Evolutionary conservation across 108 stramenopile genomes (phyloP).

Genomic region (Cafeteria roenbergensis): DNA sequence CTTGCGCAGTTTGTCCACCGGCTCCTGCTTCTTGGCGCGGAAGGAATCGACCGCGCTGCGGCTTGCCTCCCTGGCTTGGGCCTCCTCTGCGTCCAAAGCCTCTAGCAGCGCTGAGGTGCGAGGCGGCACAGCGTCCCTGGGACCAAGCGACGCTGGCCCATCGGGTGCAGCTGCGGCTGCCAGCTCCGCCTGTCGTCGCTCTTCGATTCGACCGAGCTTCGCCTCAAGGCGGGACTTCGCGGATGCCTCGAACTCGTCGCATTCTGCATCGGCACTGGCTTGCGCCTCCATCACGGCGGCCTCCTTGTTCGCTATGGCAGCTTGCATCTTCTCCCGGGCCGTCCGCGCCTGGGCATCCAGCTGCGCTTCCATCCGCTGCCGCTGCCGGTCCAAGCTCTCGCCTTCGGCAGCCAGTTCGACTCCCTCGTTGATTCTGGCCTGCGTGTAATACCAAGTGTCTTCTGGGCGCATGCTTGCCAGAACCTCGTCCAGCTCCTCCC

Average conservation of each 20-base stretch:
- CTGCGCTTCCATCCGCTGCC: not conserved
- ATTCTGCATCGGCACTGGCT: constrained; percentile 30
- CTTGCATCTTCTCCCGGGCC: constrained; percentile 19
- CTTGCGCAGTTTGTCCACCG: constrained; percentile 28
- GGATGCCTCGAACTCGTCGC: constrained; percentile 12
- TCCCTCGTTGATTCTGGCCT: constrained; percentile 41
- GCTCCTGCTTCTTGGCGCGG: constrained; percentile 24
- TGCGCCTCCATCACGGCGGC: constrained; percentile 43
- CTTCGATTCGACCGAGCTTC: too few relatives aligned
- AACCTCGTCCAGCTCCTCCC: constrained; percentile 14
- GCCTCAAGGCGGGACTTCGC: constrained; percentile 16
- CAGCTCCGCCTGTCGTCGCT: too few relatives aligned
- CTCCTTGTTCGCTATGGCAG: constrained; percentile 29
- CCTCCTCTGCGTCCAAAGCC: too few relatives aligned
- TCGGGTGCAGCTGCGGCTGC: too few relatives aligned
- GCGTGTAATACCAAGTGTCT: constrained; percentile 50
- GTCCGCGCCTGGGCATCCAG: constrained; percentile 9
- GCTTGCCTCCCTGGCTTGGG: constrained; percentile 4
- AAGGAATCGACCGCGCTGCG: not conserved
- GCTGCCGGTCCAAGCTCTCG: not conserved
- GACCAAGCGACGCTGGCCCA: too few relatives aligned
- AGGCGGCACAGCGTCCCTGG: too few relatives aligned
- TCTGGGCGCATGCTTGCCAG: constrained; percentile 30
- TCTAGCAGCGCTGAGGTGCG: too few relatives aligned
- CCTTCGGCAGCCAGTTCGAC: constrained; percentile 8